A percentile compares a stretch with the other conserved stretches of the same genome.
Conservation (phyloP, 805 yeast species). For the Schizosaccharomyces japonicus region DNA sequence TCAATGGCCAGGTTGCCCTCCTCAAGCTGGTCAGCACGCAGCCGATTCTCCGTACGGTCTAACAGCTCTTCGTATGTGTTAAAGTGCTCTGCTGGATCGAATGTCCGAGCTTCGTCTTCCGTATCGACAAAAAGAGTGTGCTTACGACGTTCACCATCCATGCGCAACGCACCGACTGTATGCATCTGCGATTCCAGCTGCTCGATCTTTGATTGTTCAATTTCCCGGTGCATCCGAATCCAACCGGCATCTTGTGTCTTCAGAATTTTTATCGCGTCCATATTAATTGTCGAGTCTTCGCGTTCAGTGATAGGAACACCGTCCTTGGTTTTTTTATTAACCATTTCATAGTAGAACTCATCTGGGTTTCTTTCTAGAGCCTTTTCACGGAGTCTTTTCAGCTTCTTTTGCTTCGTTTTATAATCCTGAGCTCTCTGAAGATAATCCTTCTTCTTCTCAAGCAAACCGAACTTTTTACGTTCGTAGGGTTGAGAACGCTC, state of each 20-base stretch:
- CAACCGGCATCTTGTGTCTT: slow-evolving; percentile 84
- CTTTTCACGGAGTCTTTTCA: slow-evolving; percentile 50
- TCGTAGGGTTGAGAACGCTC: slow-evolving; percentile 73
- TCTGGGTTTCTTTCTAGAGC: slow-evolving; percentile 66
- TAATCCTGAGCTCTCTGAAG: slow-evolving; percentile 40
- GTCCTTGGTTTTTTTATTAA: slow-evolving; percentile 37
- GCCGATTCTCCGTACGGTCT: slow-evolving; percentile 6
- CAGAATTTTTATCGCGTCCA: slow-evolving; percentile 46
- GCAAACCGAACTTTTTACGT: slow-evolving; percentile 53
- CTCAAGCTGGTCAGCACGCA: slow-evolving; percentile 6
- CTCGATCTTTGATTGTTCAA: slow-evolving; percentile 41
- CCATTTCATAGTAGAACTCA: slow-evolving; percentile 92
- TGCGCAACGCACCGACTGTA: background rate
- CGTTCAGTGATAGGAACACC: slow-evolving; percentile 51
- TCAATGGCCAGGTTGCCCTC: background rate
- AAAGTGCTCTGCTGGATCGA: slow-evolving; percentile 5
- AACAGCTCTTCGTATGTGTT: slow-evolving; percentile 8
- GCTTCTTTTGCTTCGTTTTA: slow-evolving; percentile 32
- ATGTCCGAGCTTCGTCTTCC: background rate
- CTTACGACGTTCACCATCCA: background rate
- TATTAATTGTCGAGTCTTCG: slow-evolving; percentile 18
- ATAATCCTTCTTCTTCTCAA: slow-evolving; percentile 83
- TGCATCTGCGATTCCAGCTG: slow-evolving; percentile 21
- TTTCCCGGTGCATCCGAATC: slow-evolving; percentile 47
- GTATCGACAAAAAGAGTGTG: slow-evolving; percentile 2